Evolutionary conservation across 352 stramenopile genomes (phyloP).

Genomic region (Thalassiosira livingstoniorum): DNA sequence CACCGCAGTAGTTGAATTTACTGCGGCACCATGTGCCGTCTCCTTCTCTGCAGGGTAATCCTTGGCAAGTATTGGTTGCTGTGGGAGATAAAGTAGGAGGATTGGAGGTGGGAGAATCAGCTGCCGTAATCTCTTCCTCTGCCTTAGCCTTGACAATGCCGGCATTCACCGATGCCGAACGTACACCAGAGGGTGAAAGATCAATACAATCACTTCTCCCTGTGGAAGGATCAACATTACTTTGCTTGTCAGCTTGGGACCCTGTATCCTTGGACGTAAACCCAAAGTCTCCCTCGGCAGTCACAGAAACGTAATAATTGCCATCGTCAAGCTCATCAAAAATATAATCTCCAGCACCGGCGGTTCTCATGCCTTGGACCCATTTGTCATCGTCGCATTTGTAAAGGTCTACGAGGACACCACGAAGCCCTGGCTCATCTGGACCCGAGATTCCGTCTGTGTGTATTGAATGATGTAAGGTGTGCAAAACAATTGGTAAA

Average conservation of each 20-base stretch:
- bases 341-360: conserved; percentile 43
- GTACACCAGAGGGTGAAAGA: conserved; percentile 18
- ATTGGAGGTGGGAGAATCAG: neutral
- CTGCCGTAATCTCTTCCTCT: neutral
- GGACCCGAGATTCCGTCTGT: conserved; percentile 21
- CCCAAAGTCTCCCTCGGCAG: conserved; percentile 5
- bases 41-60: conserved; percentile 42
- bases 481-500: no score
- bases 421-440: conserved; percentile 39
- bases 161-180: conserved; percentile 25
- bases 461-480: no score
- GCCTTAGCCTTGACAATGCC: conserved; percentile 26
- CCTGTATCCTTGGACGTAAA: conserved; percentile 11
- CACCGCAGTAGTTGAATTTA: conserved; percentile 46
- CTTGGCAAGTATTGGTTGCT: conserved; percentile 30
- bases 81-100: neutral
- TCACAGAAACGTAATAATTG: conserved; percentile 45
- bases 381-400: conserved; percentile 29
- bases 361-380: conserved; percentile 45
- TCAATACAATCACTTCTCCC: conserved; percentile 37
- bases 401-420: conserved; percentile 50
- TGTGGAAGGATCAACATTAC: conserved; percentile 29
- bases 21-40: conserved; percentile 30
- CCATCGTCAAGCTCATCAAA: conserved; percentile 40
- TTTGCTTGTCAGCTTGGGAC: conserved; percentile 24